These are phyloP conservation scores for Pestalotiopsis sp. DNA, from an alignment of 2,329 filamentous ascomycete species.

Conservation along the genomic window DNA sequence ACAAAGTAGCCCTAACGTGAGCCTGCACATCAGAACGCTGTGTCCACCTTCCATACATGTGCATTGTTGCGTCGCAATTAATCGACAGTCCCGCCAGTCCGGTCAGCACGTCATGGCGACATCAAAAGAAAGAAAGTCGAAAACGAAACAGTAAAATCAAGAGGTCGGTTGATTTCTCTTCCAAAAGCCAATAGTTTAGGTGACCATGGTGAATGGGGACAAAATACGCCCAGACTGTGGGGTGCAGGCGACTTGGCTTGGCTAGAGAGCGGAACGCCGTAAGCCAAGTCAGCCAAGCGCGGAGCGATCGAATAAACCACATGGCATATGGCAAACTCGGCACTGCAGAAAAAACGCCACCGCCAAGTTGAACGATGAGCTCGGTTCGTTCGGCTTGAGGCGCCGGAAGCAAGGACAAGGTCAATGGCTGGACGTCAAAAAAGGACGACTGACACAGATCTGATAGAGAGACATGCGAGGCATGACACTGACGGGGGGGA, in stretches of 20 bases:
- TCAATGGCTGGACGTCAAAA: not conserved
- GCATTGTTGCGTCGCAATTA: not conserved
- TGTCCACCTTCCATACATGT: not conserved
- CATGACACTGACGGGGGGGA: not conserved
- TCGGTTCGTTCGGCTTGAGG: slow-evolving; percentile 4
- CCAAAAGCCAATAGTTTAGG: not conserved
- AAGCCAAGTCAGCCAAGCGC: slow-evolving; percentile 3
- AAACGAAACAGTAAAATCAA: not conserved
- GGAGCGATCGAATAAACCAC: not conserved
- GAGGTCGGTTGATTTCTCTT: not conserved
- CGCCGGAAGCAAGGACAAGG: not conserved
- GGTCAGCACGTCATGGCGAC: not conserved
- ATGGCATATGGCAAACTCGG: slow-evolving; percentile 3
- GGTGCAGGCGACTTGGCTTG: not conserved
- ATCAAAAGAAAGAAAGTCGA: not conserved
- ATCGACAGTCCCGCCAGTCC: not conserved
- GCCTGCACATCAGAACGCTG: too few species aligned
- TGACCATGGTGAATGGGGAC: not conserved
- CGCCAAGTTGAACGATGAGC: not conserved
- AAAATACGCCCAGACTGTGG: not conserved
- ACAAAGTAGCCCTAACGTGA: too few species aligned
- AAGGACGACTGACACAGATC: not conserved
- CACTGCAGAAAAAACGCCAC: slow-evolving; percentile 5
- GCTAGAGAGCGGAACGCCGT: not conserved
- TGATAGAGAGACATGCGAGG: not conserved